Conservation (phyloP, 768 basidiomycete species). For the Royoungia palumana region DNA sequence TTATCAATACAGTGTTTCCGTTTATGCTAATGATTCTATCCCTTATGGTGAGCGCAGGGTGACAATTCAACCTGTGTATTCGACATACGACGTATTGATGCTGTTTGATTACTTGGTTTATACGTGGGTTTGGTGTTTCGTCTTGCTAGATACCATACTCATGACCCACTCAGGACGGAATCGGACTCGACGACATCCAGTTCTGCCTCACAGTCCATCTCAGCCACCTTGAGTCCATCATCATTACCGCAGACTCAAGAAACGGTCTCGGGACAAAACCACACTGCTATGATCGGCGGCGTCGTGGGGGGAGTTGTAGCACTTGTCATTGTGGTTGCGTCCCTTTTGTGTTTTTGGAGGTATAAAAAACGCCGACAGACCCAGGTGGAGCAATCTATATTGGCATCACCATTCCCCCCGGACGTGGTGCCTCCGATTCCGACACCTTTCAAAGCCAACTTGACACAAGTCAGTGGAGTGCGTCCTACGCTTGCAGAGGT, state of each 20-base stretch:
- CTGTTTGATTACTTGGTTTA: constrained; percentile 20
- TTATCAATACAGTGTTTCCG: constrained; percentile 11
- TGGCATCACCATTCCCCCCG: not conserved
- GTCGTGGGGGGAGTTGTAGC: not conserved
- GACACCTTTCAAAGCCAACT: not conserved
- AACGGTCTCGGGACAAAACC: not conserved
- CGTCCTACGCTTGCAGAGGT: too few relatives aligned
- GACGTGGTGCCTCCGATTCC: not conserved
- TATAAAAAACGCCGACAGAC: not conserved
- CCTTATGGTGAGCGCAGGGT: constrained; percentile 2
- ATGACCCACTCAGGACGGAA: constrained; percentile 1
- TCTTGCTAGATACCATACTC: not conserved
- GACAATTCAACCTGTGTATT: not conserved
- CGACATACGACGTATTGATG: not conserved
- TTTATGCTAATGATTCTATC: constrained; percentile 10
- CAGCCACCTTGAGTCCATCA: too few relatives aligned
- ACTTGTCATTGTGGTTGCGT: not conserved
- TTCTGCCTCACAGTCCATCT: too few relatives aligned
- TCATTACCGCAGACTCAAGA: not conserved
- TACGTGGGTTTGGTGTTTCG: constrained; percentile 4
- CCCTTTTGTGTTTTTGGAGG: constrained; percentile 5
- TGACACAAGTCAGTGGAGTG: too few relatives aligned
- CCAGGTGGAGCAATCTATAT: not conserved
- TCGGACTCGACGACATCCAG: not conserved
- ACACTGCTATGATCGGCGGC: constrained; percentile 5